These are phyloP conservation scores for Clarireedia homoeocarpa DNA, from an alignment of 2,329 filamentous ascomycete genomes.

Conservation along the genomic window DNA sequence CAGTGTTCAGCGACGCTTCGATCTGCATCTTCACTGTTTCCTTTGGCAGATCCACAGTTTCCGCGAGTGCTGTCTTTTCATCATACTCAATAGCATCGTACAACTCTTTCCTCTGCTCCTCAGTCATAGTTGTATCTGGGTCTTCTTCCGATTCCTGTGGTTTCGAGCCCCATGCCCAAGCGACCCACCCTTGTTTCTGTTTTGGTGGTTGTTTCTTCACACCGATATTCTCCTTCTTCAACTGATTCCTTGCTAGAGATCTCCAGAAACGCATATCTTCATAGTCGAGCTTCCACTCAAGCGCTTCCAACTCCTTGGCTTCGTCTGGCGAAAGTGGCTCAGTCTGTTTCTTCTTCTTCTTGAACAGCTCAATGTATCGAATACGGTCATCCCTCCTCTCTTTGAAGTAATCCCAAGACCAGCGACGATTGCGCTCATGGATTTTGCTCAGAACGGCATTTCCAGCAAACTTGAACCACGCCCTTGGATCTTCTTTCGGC, in stretches of 20 bases:
- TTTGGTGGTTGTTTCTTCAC: slow-evolving; percentile 60
- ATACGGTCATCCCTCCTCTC: slow-evolving; percentile 85
- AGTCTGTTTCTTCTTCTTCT: slow-evolving; percentile 72
- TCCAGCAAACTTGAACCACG: slow-evolving; percentile 88
- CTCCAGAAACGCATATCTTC: slow-evolving; percentile 97
- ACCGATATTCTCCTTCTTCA: slow-evolving; percentile 90
- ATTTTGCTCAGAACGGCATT: slow-evolving; percentile 88
- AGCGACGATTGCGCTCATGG: slow-evolving; percentile 83
- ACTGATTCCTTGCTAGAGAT: slow-evolving; percentile 84
- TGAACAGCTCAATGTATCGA: slow-evolving; percentile 90
- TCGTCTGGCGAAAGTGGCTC: slow-evolving; percentile 62
- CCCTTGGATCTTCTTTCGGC: slow-evolving; percentile 82
- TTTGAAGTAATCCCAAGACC: slow-evolving; percentile 94
- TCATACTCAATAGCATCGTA: slow-evolving; percentile 98
- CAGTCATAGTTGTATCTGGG: slow-evolving; percentile 81
- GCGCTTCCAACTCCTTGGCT: slow-evolving; percentile 58
- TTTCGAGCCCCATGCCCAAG: slow-evolving; percentile 87
- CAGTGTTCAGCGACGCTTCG: slow-evolving; percentile 86
- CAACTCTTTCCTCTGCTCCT: slow-evolving; percentile 91
- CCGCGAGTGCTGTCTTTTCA: slow-evolving; percentile 83
- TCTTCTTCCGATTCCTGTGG: slow-evolving; percentile 51
- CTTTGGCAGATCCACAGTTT: slow-evolving; percentile 80
- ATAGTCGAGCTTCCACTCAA: slow-evolving; percentile 86
- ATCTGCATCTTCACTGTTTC: slow-evolving; percentile 91
- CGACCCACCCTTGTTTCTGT: slow-evolving; percentile 77